Percentiles rank a stretch among this genome's conserved stretches.
These are phyloP conservation scores for Phytopythium aichiense DNA, from an alignment of 352 stramenopile genomes.

Conservation along the genomic window DNA sequence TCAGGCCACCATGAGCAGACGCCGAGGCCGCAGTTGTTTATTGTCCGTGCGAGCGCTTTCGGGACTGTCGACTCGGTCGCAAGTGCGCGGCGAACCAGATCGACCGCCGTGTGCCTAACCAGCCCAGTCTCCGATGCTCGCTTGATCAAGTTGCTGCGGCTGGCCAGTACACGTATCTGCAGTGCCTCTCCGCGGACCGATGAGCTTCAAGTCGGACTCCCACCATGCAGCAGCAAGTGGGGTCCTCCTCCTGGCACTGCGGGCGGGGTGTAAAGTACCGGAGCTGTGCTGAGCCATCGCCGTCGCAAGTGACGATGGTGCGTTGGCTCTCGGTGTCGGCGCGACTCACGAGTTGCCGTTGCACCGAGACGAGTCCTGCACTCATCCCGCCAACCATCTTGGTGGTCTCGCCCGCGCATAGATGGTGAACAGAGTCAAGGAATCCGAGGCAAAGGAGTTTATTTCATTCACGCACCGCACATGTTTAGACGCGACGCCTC, in stretches of 20 bases:
- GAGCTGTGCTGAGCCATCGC: background rate
- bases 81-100: background rate
- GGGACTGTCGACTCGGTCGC: background rate
- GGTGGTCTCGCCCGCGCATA: background rate
- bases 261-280: background rate
- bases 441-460: background rate
- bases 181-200: background rate
- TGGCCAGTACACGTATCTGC: no score
- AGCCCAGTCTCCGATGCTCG: background rate
- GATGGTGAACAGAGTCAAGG: background rate
- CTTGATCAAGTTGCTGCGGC: background rate
- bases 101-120: background rate
- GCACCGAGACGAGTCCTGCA: background rate
- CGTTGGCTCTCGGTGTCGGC: background rate
- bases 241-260: background rate
- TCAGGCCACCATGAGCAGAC: no score
- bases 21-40: no score
- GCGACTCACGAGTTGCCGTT: background rate
- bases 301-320: background rate
- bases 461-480: background rate
- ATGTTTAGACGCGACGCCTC: background rate
- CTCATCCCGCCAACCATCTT: background rate
- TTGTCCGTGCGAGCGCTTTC: no score
- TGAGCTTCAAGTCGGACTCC: slow-evolving; percentile 1
- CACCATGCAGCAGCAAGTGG: background rate